Base-by-base conservation (phyloP, 73 alveolate genomes). In the Symbiodinium pilosum region DNA sequence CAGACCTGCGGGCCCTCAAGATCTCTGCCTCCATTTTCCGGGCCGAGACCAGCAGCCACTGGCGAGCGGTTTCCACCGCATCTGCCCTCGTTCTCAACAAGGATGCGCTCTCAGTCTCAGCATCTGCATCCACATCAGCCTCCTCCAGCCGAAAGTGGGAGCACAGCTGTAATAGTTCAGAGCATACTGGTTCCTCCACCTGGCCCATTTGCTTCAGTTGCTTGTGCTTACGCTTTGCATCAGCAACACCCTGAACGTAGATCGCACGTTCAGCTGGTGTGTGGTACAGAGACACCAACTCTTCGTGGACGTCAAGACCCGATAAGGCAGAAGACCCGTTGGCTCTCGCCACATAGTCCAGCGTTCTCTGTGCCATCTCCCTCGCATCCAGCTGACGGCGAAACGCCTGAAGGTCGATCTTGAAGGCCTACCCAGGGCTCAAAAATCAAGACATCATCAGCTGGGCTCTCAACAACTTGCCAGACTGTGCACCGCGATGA, bases 331-430 rank as follows among this genome's bases (percentile, higher is more conserved):
- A 64, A n/a, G 81, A 64, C 89, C 88, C 97, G 47, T 91, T 68
- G 8, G 97, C 97, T 18, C 97, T 85, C 30, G 88, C 97, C 75
- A 71, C 51, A 86, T 91, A 69, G 30, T 91, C 97, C 89, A 91
- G 88, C 77, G 75, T 43, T 32, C 88, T 83, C 51, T 91, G 97
- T 20, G 97, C 95, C 36, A 91, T 43, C 40, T 41, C 97, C 54
- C 39, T 28, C 44, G 97, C 97, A 43, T 91, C 97, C 97, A 91
- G 77, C 88, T 91, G 97, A 47, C 97, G 97, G 43, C 97, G 97
- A 86, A 91, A 91, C 34, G 54, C 89, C 89, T 42, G 30, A 38
- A 91, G 51, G 81, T 91, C 97, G 43, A 91, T 64, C 81, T 64
- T 64, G 81, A 64, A 64, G 32, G 81, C 81, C 81, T 64, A 20